A percentile compares a stretch with the other conserved stretches of the same genome.
Evolutionary conservation across 1,139 yeast species (phyloP).

Genomic region (Lodderomyces orthopsilosis): DNA sequence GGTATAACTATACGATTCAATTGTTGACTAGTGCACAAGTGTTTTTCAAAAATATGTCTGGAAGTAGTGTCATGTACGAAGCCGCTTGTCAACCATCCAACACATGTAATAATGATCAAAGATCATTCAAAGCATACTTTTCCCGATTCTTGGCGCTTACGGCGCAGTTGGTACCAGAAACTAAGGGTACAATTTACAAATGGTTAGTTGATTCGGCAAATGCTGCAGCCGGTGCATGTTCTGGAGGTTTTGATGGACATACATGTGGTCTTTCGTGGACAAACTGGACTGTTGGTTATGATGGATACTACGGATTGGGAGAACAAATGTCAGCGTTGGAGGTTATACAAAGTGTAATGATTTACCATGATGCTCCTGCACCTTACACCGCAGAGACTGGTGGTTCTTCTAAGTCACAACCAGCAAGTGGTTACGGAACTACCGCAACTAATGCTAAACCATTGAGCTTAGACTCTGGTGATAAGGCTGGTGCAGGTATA

Average conservation of each 20-base stretch:
- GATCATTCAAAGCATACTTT: conserved; percentile 83
- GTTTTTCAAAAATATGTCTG: conserved; percentile 54
- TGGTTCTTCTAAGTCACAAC: conserved; percentile 58
- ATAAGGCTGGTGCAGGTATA: conserved; percentile 85
- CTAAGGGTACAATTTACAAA: conserved; percentile 49
- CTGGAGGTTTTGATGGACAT: conserved; percentile 84
- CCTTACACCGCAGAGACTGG: conserved; percentile 60
- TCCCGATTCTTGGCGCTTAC: conserved; percentile 75
- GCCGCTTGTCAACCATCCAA: conserved; percentile 68
- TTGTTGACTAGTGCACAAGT: conserved; percentile 50
- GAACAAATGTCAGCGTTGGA: conserved; percentile 91
- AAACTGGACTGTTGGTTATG: conserved; percentile 50
- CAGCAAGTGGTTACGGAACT: conserved; percentile 56
- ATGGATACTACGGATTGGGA: conserved; percentile 81
- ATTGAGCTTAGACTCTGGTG: conserved; percentile 56
- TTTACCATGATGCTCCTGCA: conserved; percentile 44
- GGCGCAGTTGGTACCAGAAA: conserved; percentile 66
- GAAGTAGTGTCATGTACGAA: conserved; percentile 61
- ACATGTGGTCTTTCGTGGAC: conserved; percentile 90
- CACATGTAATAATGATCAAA: conserved; percentile 80
- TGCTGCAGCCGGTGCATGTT: conserved; percentile 80
- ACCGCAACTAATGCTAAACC: conserved; percentile 39
- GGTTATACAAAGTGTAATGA: conserved; percentile 62
- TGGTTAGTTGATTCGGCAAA: conserved; percentile 61
- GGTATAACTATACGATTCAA: conserved; percentile 62